Evolutionary conservation across 768 basidiomycete genomes (phyloP), one percentile per base, ranked within the genome.

Genomic region (Mycena kentingensis): DNA sequence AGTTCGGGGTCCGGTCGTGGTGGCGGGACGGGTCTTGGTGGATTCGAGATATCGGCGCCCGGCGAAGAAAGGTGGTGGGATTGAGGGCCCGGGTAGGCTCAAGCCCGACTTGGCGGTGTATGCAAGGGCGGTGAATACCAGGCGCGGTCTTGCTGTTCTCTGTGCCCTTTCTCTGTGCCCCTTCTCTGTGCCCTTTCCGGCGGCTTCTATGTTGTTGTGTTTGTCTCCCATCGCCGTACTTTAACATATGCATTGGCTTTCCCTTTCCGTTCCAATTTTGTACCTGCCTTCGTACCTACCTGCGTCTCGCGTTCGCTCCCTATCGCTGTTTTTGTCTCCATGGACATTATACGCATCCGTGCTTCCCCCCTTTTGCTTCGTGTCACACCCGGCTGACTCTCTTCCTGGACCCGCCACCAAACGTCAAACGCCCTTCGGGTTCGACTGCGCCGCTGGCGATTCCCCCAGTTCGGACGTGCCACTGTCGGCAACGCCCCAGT

Each of bases 91-190:
- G n/a, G n/a, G 84, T 70, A 90, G 90, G 69, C 77, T 98, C 27
- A 83, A 93, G 64, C 98, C 98, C 68, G 95, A 98, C 67, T 69
- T 98, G 57, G 94, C 86, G 0, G 97, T 98, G 71, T 79, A 85
- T 50, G 94, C 94, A 22, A 77, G 91, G 55, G 78, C 76, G 60
- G 85, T 77, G 60, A 56, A 75, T 62, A 42, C n/a, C n/a, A n/a
- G n/a, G n/a, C n/a, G n/a, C n/a, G n/a, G n/a, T n/a, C n/a, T n/a
- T n/a, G n/a, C n/a, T n/a, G n/a, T n/a, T n/a, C n/a, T n/a, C n/a
- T n/a, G n/a, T n/a, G n/a, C n/a, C n/a, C n/a, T n/a, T n/a, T n/a
- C n/a, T n/a, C n/a, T n/a, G n/a, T n/a, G n/a, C n/a, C n/a, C n/a
- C n/a, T n/a, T n/a, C n/a, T n/a, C n/a, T n/a, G n/a, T n/a, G n/a